Conservation (phyloP, 441 rosid species). For the Adansonia grandidieri region DNA sequence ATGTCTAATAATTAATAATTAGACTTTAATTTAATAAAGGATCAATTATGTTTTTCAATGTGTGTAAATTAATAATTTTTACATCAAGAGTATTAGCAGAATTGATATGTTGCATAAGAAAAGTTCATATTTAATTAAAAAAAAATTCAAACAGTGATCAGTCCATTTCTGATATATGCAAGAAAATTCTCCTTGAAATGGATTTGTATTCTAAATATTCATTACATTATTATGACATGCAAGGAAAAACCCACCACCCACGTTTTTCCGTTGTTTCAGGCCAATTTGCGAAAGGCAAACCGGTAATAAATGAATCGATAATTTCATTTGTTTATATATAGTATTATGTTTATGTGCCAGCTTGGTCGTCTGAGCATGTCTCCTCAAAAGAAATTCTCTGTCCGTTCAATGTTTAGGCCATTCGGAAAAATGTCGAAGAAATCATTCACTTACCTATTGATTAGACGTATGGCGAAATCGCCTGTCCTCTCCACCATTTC, state of each 20-base stretch:
- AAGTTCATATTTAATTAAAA: too few relatives aligned
- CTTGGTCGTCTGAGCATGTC: constrained; percentile 7
- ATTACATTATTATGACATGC: background rate
- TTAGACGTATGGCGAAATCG: constrained; percentile 32
- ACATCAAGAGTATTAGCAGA: too few relatives aligned
- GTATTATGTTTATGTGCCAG: background rate
- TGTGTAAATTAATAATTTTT: too few relatives aligned
- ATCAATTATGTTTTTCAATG: too few relatives aligned
- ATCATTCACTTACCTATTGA: constrained; percentile 25
- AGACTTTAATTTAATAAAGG: too few relatives aligned
- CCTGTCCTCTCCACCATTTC: constrained; percentile 26
- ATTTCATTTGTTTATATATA: background rate
- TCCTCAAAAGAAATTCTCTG: background rate
- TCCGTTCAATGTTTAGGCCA: constrained; percentile 16
- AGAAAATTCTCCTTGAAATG: background rate
- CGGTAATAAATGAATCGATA: background rate
- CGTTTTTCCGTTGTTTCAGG: background rate
- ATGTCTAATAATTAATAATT: too few relatives aligned
- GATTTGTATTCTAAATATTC: too few relatives aligned
- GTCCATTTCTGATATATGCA: background rate
- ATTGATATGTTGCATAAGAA: too few relatives aligned
- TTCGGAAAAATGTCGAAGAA: constrained; percentile 25
- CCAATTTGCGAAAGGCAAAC: background rate
- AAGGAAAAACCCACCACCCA: background rate
- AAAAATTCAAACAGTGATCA: too few relatives aligned